A percentile compares a stretch with the other conserved stretches of the same genome.
phyloP scores from a whole-genome alignment of 805 yeast genomes.

The Grigorovia transvaalensis region DNA sequence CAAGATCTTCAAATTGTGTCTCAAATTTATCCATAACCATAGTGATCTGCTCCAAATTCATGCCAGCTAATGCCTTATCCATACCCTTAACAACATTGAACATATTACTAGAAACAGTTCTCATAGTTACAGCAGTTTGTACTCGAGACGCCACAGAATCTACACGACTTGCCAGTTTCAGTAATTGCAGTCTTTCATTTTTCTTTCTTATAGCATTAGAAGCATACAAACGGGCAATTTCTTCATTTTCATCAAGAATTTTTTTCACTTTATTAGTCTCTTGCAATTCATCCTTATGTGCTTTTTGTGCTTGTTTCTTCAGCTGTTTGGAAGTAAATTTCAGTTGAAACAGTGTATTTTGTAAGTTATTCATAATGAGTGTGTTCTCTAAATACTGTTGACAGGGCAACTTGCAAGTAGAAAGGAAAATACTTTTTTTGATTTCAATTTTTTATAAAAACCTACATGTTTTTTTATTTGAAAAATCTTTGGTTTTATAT shows the following conservation, averaged over 20 bases:
- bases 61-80: slow-evolving; percentile 91
- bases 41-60: slow-evolving; percentile 90
- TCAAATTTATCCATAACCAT: slow-evolving; percentile 96
- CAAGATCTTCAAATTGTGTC: slow-evolving; percentile 89
- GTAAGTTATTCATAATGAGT: slow-evolving; percentile 7
- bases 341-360: slow-evolving; percentile 28
- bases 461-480: too few relatives aligned
- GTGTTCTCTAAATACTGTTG: not conserved
- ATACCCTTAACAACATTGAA: slow-evolving; percentile 84
- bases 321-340: slow-evolving; percentile 90
- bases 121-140: slow-evolving; percentile 97
- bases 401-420: too few relatives aligned
- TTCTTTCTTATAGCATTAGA: slow-evolving; percentile 91
- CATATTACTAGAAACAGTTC: slow-evolving; percentile 91
- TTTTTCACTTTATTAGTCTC: slow-evolving; percentile 87
- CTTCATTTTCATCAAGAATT: slow-evolving; percentile 40
- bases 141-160: slow-evolving; percentile 95
- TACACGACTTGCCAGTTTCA: slow-evolving; percentile 76
- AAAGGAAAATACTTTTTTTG: too few relatives aligned
- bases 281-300: slow-evolving; percentile 79
- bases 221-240: slow-evolving; percentile 88
- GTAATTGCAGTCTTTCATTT: slow-evolving; percentile 71
- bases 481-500: too few relatives aligned
- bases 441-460: too few relatives aligned
- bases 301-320: slow-evolving; percentile 78